Evolutionary conservation across 345 rosid genomes (phyloP).

Genomic region (Anacardium occidentale): DNA sequence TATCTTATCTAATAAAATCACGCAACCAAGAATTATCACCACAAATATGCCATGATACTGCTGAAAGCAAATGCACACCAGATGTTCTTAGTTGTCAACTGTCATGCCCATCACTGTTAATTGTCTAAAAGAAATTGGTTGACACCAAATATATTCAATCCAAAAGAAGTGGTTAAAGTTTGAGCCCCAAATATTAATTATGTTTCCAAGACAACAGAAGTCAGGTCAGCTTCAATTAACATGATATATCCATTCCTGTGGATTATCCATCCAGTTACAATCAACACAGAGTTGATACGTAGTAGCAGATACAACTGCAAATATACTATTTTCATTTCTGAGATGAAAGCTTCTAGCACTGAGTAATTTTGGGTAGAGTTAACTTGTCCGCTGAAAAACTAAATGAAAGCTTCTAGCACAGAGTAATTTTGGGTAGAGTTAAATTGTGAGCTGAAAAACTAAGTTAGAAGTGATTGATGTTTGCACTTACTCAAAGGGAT

Average conservation of each 20-base stretch:
- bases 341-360: not conserved
- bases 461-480: not conserved
- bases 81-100: not conserved
- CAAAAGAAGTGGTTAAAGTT: not conserved
- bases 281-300: no score
- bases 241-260: not conserved
- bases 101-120: not conserved
- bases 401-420: no score
- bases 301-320: not conserved
- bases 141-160: not conserved
- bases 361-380: no score
- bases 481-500: not conserved
- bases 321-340: not conserved
- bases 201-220: not conserved
- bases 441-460: not conserved
- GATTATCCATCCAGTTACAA: not conserved
- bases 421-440: not conserved
- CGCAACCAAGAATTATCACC: not conserved
- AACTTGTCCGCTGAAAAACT: not conserved
- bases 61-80: not conserved
- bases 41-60: not conserved
- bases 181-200: not conserved
- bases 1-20: not conserved
- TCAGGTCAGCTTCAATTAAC: not conserved
- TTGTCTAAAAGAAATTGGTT: not conserved